Evolutionary conservation across 2,329 filamentous ascomycete genomes (phyloP).

Genomic region (Penicillium sp.): DNA sequence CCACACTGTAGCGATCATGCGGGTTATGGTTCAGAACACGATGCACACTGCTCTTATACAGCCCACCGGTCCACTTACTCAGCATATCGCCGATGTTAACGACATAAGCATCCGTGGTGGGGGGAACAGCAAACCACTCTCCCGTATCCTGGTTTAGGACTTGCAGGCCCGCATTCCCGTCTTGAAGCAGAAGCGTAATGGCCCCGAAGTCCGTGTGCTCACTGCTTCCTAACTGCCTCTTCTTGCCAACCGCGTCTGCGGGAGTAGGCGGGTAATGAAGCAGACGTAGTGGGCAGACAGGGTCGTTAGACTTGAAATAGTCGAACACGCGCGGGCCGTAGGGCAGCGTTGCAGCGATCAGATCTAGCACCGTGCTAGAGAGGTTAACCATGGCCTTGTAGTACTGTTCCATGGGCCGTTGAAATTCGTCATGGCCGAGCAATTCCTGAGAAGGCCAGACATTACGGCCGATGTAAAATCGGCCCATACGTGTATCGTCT

Average conservation of each 20-base stretch:
- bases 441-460: constrained; percentile 37
- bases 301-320: constrained; percentile 40
- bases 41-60: constrained; percentile 53
- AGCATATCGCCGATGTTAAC: constrained; percentile 53
- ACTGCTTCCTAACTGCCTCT: constrained; percentile 36
- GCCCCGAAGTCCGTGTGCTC: constrained; percentile 57
- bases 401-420: constrained; percentile 38
- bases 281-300: constrained; percentile 44
- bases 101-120: constrained; percentile 46
- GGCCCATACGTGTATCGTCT: constrained; percentile 23
- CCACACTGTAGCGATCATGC: constrained; percentile 53
- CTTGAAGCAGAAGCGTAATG: constrained; percentile 55
- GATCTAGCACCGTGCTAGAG: constrained; percentile 38
- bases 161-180: constrained; percentile 49
- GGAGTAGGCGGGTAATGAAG: constrained; percentile 50
- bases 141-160: constrained; percentile 45
- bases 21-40: constrained; percentile 53
- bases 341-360: constrained; percentile 42
- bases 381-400: constrained; percentile 39
- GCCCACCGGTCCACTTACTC: constrained; percentile 50
- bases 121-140: constrained; percentile 45
- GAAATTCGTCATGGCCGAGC: constrained; percentile 33
- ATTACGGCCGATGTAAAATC: constrained; percentile 41
- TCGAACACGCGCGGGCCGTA: constrained; percentile 36
- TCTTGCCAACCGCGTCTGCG: constrained; percentile 23